These are phyloP conservation scores for Gyromitra esculenta DNA, from an alignment of 2,329 filamentous ascomycete species.

Conservation along the genomic window DNA sequence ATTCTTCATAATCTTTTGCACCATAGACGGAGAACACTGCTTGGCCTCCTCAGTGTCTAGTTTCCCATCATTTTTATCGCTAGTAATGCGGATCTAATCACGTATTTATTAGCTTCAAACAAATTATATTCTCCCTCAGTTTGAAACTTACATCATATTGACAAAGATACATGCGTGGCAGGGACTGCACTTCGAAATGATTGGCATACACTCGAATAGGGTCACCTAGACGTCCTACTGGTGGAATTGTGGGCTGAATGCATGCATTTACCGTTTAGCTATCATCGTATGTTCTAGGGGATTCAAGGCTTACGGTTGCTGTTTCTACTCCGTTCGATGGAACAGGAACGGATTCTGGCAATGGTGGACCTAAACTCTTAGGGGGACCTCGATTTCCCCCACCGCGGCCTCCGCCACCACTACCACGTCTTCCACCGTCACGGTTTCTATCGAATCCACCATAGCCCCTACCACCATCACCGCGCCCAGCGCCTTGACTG, in stretches of 20 bases:
- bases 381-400: not conserved
- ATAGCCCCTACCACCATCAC: conserved; percentile 1
- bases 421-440: not conserved
- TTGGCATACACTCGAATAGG: conserved; percentile 34
- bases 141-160: conserved; percentile 40
- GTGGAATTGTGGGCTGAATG: not conserved
- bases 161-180: conserved; percentile 33
- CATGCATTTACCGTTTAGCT: not conserved
- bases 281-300: not conserved
- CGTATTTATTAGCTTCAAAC: not conserved
- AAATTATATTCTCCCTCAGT: no score
- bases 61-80: conserved; percentile 14
- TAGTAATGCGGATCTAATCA: conserved; percentile 45
- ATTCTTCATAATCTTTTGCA: conserved; percentile 32
- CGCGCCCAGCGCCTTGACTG: not conserved
- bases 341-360: conserved; percentile 29
- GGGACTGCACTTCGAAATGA: conserved; percentile 45
- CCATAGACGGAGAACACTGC: conserved; percentile 43
- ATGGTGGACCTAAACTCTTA: conserved; percentile 25
- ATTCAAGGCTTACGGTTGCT: conserved; percentile 16
- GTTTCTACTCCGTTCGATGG: conserved; percentile 16
- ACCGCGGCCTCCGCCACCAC: not conserved
- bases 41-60: conserved; percentile 22
- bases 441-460: not conserved
- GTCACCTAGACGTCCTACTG: conserved; percentile 21